phyloP scores from a whole-genome alignment of 2,329 filamentous ascomycete species.

The Alternaria conjuncta region DNA sequence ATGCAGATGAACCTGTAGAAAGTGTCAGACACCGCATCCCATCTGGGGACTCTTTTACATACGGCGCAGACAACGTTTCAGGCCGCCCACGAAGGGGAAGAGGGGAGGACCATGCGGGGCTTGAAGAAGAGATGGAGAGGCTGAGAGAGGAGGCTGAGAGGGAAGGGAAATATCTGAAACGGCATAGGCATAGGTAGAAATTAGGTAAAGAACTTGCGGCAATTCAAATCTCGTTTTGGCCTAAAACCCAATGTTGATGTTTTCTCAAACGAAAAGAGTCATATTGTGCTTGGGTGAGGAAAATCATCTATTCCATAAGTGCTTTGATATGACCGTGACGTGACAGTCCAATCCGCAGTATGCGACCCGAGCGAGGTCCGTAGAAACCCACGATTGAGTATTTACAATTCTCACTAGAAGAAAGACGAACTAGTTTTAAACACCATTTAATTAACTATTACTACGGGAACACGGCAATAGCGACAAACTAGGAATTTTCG shows the following conservation, averaged over 20 bases:
- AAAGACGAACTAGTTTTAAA: neutral
- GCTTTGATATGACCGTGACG: neutral
- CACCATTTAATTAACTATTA: conserved; percentile 28
- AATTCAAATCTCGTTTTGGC: neutral
- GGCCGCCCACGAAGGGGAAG: neutral
- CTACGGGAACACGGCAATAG: conserved; percentile 13
- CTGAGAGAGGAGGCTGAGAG: neutral
- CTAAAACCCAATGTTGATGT: neutral
- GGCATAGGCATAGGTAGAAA: neutral
- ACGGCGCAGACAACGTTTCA: accelerated
- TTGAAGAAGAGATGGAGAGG: neutral
- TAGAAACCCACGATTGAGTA: neutral
- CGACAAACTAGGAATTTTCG: conserved; percentile 6
- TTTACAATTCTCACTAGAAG: neutral
- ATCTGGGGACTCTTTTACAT: neutral
- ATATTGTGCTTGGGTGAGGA: neutral
- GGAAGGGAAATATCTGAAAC: neutral
- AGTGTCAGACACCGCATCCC: neutral
- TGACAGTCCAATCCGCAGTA: neutral
- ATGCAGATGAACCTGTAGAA: neutral
- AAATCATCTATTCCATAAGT: neutral
- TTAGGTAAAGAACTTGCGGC: neutral
- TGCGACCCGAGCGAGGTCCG: neutral
- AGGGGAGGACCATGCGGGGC: accelerated
- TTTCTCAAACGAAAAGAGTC: neutral